Evolutionary conservation across 129 eudicot species (phyloP), one percentile per base, ranked within the genome.

Genomic region (Tagetes patula): DNA sequence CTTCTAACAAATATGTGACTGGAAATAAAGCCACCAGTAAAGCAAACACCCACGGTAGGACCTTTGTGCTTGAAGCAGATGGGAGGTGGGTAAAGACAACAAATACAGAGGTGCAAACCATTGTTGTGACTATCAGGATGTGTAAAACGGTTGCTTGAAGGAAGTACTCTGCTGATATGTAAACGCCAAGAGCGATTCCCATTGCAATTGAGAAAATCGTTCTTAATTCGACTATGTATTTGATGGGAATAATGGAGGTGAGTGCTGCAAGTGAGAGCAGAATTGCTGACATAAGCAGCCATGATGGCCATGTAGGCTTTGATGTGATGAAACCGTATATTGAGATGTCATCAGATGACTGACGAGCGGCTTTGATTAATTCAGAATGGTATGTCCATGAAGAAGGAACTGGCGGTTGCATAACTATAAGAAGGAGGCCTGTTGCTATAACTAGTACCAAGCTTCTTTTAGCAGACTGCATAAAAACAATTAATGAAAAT

Each of bases 21-120:
- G 99, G 99, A 62, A 95, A 95, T 38, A 95, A 84, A 60, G 99
- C 99, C 70, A 95, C 99, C 54, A 95, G 90, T n/a, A 95, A 85
- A 0, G 99, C 99, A 74, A 95, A 95, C 38, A 95, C 84, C 99
- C 99, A 95, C 0, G 99, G 99, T 36, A 95, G 81, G 36, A 85
- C 50, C 69, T 88, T 95, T 39, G 97, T 95, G 84, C 99, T 95
- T 0, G 87, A 90, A 43, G 99, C 89, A 61, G 99, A 95, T 3
- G 99, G 99, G 55, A 95, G 81, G 45, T 95, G 97, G 1, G 99
- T 86, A 85, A 90, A 94, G 66, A 95, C 96, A 46, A 86, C 89
- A 80, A 90, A 95, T 30, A 95, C 85, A 33, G 91, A 95, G 47
- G 97, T 67, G 77, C 96, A 88, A 12, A 90, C 85, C 96, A 88